phyloP scores from a whole-genome alignment of 2,329 filamentous ascomycete species.

The Venturia aucupariae region DNA sequence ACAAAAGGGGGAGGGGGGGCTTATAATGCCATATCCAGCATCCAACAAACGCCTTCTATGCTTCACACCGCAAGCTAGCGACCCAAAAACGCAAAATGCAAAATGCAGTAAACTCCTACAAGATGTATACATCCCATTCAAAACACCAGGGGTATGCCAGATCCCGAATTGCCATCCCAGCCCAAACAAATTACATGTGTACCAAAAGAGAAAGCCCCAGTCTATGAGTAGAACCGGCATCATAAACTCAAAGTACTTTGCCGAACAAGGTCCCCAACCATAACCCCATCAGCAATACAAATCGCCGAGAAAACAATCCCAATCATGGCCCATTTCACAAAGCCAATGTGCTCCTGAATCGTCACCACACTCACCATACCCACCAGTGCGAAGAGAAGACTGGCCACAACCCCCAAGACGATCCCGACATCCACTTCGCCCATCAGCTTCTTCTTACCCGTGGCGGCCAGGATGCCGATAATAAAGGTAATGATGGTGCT shows the following conservation, averaged over 20 bases:
- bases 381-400: slow-evolving; percentile 53
- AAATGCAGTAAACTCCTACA: too few species aligned
- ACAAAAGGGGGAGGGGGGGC: too few species aligned
- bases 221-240: not conserved
- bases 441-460: slow-evolving; percentile 57
- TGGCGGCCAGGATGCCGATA: slow-evolving; percentile 55
- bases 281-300: slow-evolving; percentile 42
- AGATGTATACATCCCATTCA: too few species aligned
- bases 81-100: too few species aligned
- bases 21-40: too few species aligned
- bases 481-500: slow-evolving; percentile 57
- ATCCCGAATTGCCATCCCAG: not conserved
- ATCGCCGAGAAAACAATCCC: slow-evolving; percentile 36
- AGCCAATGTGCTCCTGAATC: slow-evolving; percentile 35
- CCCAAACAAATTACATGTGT: not conserved
- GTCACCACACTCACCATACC: slow-evolving; percentile 51
- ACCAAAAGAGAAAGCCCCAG: not conserved
- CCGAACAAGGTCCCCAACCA: slow-evolving; percentile 42
- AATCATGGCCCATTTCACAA: slow-evolving; percentile 32
- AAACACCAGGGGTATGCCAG: too few species aligned
- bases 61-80: too few species aligned
- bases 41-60: too few species aligned
- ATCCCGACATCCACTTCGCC: slow-evolving; percentile 68
- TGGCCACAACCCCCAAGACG: slow-evolving; percentile 58
- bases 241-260: not conserved